Evolutionary conservation across 805 yeast genomes (phyloP).

Genomic region (Candida morakotiae): DNA sequence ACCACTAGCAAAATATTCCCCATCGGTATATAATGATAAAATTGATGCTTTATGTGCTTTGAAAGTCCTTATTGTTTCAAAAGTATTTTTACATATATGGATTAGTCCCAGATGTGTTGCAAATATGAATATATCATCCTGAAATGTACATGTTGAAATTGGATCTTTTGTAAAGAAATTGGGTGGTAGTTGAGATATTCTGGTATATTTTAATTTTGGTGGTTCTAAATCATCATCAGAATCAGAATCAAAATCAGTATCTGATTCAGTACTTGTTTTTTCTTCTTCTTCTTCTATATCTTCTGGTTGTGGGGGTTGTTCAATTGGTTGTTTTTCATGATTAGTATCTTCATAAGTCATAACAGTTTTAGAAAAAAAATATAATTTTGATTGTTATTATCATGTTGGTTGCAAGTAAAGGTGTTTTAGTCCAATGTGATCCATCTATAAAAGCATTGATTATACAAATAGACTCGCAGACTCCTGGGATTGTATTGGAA

Average conservation of each 20-base stretch:
- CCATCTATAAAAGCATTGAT: constrained; percentile 90
- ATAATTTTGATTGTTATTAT: neutral
- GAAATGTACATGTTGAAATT: constrained; percentile 63
- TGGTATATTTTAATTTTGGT: constrained; percentile 69
- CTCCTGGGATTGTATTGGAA: constrained; percentile 64
- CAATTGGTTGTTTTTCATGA: neutral
- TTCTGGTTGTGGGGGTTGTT: neutral
- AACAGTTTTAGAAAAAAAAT: neutral
- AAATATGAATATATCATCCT: constrained; percentile 61
- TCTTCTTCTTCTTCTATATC: neutral
- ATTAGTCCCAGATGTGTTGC: constrained; percentile 89
- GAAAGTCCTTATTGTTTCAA: constrained; percentile 62
- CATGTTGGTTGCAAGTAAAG: constrained; percentile 43
- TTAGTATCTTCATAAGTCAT: constrained; percentile 1
- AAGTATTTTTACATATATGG: constrained; percentile 60
- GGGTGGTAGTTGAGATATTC: constrained; percentile 64
- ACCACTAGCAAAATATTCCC: constrained; percentile 74
- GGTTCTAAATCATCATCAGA: constrained; percentile 40
- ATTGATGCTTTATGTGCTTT: constrained; percentile 86
- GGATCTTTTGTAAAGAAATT: constrained; percentile 73
- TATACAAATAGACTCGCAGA: constrained; percentile 70
- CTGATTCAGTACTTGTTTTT: neutral
- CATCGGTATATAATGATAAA: constrained; percentile 68
- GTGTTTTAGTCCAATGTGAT: constrained; percentile 57
- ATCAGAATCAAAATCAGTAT: constrained; percentile 8